Percentiles rank a stretch among this genome's conserved stretches.
phyloP scores from a whole-genome alignment of 1,284 basidiomycete genomes.

The Boletus semigastroideus region DNA sequence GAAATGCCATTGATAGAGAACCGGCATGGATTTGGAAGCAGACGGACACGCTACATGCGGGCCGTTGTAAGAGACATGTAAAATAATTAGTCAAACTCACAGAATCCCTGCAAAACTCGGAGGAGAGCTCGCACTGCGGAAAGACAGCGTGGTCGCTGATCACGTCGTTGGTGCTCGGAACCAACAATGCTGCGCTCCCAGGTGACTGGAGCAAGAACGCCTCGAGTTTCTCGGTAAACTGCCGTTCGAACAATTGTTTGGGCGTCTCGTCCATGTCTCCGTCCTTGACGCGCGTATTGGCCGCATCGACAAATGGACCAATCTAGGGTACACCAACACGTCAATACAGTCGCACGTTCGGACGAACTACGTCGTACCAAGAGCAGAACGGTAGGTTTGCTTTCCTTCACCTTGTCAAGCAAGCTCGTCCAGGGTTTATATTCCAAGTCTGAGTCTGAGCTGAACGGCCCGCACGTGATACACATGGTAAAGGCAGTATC shows the following conservation, averaged over 20 bases:
- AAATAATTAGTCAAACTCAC: slow-evolving; percentile 37
- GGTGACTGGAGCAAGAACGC: slow-evolving; percentile 64
- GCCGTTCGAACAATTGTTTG: slow-evolving; percentile 64
- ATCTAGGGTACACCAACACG: slow-evolving; percentile 46
- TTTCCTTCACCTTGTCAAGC: slow-evolving; percentile 52
- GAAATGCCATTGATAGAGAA: slow-evolving; percentile 85
- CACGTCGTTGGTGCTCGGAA: slow-evolving; percentile 84
- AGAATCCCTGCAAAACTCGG: slow-evolving; percentile 43
- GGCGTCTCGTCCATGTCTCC: slow-evolving; percentile 74
- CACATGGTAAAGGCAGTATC: slow-evolving; percentile 58
- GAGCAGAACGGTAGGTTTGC: slow-evolving; percentile 76
- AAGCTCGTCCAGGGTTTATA: slow-evolving; percentile 71
- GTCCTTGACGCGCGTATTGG: slow-evolving; percentile 70
- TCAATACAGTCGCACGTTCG: neutral
- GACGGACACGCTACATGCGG: slow-evolving; percentile 59
- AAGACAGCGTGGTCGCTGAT: slow-evolving; percentile 80
- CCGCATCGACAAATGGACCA: slow-evolving; percentile 85
- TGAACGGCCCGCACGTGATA: slow-evolving; percentile 82
- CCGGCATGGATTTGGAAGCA: slow-evolving; percentile 85
- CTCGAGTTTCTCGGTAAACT: slow-evolving; percentile 62
- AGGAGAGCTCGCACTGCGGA: slow-evolving; percentile 78
- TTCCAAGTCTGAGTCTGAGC: slow-evolving; percentile 71
- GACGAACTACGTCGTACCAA: slow-evolving; percentile 53
- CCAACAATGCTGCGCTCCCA: slow-evolving; percentile 68
- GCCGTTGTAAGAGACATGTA: neutral